Evolutionary conservation across 176 grass and related monocot genomes (phyloP).

Genomic region (Cenchrus americanus): DNA sequence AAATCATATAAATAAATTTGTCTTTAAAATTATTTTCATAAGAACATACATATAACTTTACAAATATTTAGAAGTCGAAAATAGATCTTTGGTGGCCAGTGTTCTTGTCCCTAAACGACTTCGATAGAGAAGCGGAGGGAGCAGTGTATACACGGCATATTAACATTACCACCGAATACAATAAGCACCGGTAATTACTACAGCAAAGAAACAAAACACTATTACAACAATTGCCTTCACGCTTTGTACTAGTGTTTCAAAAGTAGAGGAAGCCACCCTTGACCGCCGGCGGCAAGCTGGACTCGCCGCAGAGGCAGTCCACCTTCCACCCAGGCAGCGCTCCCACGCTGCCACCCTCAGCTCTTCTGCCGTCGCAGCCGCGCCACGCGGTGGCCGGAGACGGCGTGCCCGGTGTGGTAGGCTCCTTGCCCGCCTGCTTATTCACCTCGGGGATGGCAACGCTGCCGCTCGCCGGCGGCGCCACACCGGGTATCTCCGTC

Average conservation of each 20-base stretch:
- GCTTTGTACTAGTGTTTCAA: background rate
- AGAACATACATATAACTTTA: no score
- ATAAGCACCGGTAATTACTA: background rate
- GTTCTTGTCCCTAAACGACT: no score
- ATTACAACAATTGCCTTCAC: background rate
- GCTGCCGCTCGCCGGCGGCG: background rate
- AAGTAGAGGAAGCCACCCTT: background rate
- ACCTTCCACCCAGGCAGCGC: background rate
- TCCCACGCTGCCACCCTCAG: background rate
- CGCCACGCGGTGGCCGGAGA: background rate
- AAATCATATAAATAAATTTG: no score
- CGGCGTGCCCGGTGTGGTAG: background rate
- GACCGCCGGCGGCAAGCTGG: background rate
- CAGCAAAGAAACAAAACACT: background rate
- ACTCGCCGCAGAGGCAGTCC: background rate
- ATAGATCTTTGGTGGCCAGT: no score
- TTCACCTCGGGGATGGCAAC: background rate
- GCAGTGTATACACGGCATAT: no score
- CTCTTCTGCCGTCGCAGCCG: background rate
- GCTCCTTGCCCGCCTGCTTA: background rate
- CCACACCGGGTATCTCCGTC: background rate
- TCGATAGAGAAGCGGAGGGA: no score
- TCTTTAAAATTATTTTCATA: no score
- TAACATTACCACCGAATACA: no score
- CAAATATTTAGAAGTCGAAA: no score